phyloP scores from a whole-genome alignment of 2,329 filamentous ascomycete species.

The Neurospora crassa region DNA sequence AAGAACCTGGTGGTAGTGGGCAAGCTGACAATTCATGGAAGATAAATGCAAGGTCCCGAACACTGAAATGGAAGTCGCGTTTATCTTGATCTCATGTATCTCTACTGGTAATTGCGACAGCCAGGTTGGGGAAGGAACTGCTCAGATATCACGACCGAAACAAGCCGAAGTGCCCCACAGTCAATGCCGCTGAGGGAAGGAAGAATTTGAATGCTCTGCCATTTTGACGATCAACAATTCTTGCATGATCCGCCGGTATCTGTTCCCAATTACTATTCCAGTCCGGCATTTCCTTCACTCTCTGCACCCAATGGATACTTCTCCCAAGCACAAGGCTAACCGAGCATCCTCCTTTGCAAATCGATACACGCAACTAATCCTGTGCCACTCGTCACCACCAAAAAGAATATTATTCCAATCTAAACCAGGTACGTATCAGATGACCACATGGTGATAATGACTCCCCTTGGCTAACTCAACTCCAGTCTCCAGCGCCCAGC shows the following conservation, averaged over 20 bases:
- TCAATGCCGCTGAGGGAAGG: neutral
- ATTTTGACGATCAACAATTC: neutral
- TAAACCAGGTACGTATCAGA: neutral
- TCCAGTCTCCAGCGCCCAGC: constrained; percentile 14
- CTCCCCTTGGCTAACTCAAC: neutral
- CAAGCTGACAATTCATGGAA: too few relatives aligned
- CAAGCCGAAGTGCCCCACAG: neutral
- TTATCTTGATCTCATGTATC: neutral
- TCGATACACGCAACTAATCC: too few relatives aligned
- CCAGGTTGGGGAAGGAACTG: neutral
- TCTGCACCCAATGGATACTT: neutral
- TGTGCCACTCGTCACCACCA: neutral
- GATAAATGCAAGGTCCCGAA: neutral
- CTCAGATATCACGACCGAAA: neutral
- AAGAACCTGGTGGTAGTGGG: too few relatives aligned
- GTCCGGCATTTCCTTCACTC: neutral
- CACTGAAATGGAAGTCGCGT: neutral
- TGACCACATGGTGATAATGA: neutral
- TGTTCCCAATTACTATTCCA: neutral
- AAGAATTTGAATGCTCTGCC: neutral
- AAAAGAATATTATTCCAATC: neutral
- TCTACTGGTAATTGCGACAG: neutral
- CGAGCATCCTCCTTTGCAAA: neutral
- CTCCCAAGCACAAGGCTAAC: neutral
- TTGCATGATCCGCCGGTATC: neutral